Conservation (phyloP, 163 green algal species). For the Smithsoniella earleae region DNA sequence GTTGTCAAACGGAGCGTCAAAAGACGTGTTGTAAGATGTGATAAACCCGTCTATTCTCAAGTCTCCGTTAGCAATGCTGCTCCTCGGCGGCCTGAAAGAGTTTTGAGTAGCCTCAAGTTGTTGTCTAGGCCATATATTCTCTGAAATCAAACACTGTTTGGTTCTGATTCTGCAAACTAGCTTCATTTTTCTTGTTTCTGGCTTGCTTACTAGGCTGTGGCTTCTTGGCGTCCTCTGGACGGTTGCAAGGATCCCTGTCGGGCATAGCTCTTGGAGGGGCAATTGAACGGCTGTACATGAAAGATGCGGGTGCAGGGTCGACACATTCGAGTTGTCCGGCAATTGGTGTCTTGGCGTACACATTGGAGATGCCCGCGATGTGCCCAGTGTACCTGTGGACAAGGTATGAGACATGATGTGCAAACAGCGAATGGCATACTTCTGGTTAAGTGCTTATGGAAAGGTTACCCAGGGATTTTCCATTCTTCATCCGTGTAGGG, state of each 20-base stretch:
- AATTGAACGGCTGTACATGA: slow-evolving; percentile 51
- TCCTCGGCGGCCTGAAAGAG: slow-evolving; percentile 48
- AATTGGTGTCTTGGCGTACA: slow-evolving; percentile 58
- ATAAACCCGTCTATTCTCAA: slow-evolving; percentile 48
- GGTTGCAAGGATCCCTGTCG: slow-evolving; percentile 51
- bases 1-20: slow-evolving; percentile 35
- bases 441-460: background rate
- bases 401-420: slow-evolving; percentile 26
- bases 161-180: no score
- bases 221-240: slow-evolving; percentile 44
- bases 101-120: slow-evolving; percentile 48
- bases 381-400: slow-evolving; percentile 56
- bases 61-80: slow-evolving; percentile 54
- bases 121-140: slow-evolving; percentile 49
- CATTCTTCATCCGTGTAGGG: slow-evolving; percentile 48
- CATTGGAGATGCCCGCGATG: slow-evolving; percentile 50
- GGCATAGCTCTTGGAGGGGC: slow-evolving; percentile 34
- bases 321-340: slow-evolving; percentile 53
- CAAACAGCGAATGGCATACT: background rate
- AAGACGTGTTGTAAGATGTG: slow-evolving; percentile 46
- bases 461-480: slow-evolving; percentile 52
- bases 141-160: slow-evolving; percentile 23
- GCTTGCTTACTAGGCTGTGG: slow-evolving; percentile 38
- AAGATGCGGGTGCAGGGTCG: slow-evolving; percentile 42
- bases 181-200: no score